Base-by-base conservation (phyloP, 768 basidiomycete genomes). In the Sutorius australiensis region DNA sequence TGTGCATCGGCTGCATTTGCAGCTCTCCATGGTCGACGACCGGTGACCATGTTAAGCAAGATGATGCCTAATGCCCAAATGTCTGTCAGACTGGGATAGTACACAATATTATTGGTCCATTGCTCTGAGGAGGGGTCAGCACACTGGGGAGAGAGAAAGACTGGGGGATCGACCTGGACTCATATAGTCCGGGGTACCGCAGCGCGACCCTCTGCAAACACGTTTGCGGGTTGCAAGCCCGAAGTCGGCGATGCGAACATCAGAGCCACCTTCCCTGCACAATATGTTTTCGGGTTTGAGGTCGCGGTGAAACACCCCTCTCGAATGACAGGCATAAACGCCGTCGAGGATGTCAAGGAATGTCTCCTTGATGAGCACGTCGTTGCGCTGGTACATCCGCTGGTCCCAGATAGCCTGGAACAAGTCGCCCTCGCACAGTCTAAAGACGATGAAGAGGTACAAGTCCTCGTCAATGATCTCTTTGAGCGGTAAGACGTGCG, bases 211-310 rank as follows among this genome's bases (percentile, higher is more conserved):
- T 21, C 60, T 65, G 47, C 76, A 80, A 46, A 78, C 56, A 16
- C 64, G 67, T 53, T 70, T 67, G 46, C 70, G 72, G 7, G 80
- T 85, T 0, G 82, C 79, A 38, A 91, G 73, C 14, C 92, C 91
- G 75, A 92, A 93, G 69, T 93, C 91, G 7, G 87, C 82, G 46
- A 92, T 74, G 51, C 75, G 77, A 33, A 91, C 74, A 55, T 72
- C 69, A 38, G 67, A 63, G 14, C 84, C 83, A 46, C 69, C 81
- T 62, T 67, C 70, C 54, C 67, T 78, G 62, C 81, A 83, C 34
- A 93, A 71, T 27, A 92, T 76, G 66, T 86, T 91, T 66, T 92
- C 92, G 0, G 91, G 91, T 68, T 94, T 93, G 62, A 95, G 79
- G 62, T 93, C 90, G 24, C 91, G 86, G 70, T 94, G 92, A 64